A percentile compares a stretch with the other conserved stretches of the same genome.
Conservation (phyloP, 2,329 filamentous ascomycete genomes). For the Xylariaceae sp. region DNA sequence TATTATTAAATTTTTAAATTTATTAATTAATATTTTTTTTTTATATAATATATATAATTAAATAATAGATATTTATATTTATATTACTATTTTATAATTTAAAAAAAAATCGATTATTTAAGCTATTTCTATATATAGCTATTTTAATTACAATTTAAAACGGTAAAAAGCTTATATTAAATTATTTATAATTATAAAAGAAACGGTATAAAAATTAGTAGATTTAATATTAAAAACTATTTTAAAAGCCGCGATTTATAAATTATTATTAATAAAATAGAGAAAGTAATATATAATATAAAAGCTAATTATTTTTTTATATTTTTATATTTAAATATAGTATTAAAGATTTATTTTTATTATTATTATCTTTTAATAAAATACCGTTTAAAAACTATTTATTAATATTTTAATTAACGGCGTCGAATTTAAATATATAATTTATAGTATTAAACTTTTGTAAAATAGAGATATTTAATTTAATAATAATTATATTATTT, state of each 20-base stretch:
- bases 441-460: not conserved
- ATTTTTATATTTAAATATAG: not conserved
- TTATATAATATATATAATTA: not conserved
- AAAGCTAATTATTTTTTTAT: not conserved
- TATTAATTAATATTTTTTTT: not conserved
- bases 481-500: no score
- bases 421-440: not conserved
- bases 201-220: not conserved
- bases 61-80: not conserved
- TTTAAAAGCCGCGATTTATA: not conserved
- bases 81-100: not conserved
- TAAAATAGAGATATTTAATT: no score
- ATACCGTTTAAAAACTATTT: not conserved
- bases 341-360: not conserved
- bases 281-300: not conserved
- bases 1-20: not conserved
- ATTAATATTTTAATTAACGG: not conserved
- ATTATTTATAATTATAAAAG: not conserved
- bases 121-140: not conserved
- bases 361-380: not conserved
- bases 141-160: no score
- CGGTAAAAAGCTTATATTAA: no score
- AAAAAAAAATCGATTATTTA: not conserved
- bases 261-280: not conserved
- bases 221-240: conserved; percentile 1